Evolutionary conservation across 2,329 filamentous ascomycete genomes (phyloP), one percentile per base, ranked within the genome.

Genomic region (Aspergillus sp.): DNA sequence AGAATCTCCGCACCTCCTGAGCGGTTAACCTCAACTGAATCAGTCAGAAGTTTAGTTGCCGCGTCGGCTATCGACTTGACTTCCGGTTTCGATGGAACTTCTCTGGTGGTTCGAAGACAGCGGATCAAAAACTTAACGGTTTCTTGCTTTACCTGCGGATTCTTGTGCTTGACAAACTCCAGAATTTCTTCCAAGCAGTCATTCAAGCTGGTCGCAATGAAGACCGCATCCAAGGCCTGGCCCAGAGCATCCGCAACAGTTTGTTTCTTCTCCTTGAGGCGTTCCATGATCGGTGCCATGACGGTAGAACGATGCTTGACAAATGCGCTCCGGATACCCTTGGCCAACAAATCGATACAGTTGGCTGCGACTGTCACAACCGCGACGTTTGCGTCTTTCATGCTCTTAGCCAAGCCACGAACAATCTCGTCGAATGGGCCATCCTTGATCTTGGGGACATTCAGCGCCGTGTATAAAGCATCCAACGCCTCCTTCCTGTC

Each of bases 341-440:
- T 95, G 50, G 93, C 94, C 28, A 99, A 81, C 30, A 91, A 85
- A 71, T 98, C 93, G 38, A 97, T 90, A 77, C 94, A 97, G 71
- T 96, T 93, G 3, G 94, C 95, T 6, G 96, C 94, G 66, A 95
- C 89, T 1, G 91, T 95, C 22, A 97, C 95, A 53, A 98, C 95
- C 5, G 92, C 90, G 68, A 99, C 90, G 73, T 99, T 99, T 69
- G 96, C 95, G 70, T 99, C 96, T 78, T 99, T 99, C 95, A 99
- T 99, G 70, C 88, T 92, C 78, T 98, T 99, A 49, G 95, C 94
- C 58, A 98, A 84, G 4, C 87, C 89, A 63, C 91, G 86, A 59
- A 91, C 87, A 68, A 98, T 85, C 70, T 98, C 94, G 74, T 89
- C 87, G 72, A 93, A 98, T 58, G 92, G 90, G 7, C 88, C 91